These are phyloP conservation scores for Populus simonii DNA, from an alignment of 345 rosid species.

Conservation along the genomic window DNA sequence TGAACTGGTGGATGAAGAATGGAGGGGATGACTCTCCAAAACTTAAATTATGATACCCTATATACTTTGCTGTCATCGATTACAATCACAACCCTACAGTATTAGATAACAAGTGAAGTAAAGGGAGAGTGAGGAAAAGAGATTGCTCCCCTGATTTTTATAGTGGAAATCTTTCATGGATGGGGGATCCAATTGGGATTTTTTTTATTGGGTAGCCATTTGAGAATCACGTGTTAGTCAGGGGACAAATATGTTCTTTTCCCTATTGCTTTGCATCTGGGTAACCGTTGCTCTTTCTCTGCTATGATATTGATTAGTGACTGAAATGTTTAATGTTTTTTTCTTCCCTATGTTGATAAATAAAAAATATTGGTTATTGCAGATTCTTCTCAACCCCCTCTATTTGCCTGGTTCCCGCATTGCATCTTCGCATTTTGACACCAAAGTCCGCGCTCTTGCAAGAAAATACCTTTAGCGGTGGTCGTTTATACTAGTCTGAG, in stretches of 20 bases:
- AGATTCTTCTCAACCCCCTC: slow-evolving; percentile 88
- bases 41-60: neutral
- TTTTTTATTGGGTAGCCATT: neutral
- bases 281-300: neutral
- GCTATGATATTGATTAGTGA: neutral
- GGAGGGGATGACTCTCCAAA: neutral
- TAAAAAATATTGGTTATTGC: slow-evolving; percentile 21
- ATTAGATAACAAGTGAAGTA: neutral
- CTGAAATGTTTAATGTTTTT: neutral
- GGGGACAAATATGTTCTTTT: too few relatives aligned
- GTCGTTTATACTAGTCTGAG: neutral
- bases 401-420: slow-evolving; percentile 93
- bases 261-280: neutral
- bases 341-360: neutral
- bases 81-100: neutral
- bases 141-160: neutral
- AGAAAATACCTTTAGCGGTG: slow-evolving; percentile 68
- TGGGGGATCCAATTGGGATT: neutral
- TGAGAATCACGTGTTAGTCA: neutral
- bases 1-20: neutral
- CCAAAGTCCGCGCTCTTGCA: slow-evolving; percentile 90
- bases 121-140: neutral
- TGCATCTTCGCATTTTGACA: slow-evolving; percentile 81
- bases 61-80: neutral
- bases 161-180: neutral